A percentile compares a stretch with the other conserved stretches of the same genome.
Conservation (phyloP, 2,329 filamentous ascomycete genomes). For the Alternaria sp. region DNA sequence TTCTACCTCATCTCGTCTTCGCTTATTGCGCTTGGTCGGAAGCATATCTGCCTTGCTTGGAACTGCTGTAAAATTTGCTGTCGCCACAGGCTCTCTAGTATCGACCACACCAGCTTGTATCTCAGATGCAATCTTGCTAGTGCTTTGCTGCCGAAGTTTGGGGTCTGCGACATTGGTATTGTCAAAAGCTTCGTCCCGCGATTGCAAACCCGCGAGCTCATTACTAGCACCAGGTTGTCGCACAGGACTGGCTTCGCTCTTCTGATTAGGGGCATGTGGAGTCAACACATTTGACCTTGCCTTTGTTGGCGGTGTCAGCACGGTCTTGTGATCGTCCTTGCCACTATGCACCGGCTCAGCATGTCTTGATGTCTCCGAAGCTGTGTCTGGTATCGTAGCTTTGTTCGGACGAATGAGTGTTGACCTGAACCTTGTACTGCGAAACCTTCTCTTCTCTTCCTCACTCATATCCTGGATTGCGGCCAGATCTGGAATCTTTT, state of each 20-base stretch:
- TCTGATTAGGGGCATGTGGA: background rate
- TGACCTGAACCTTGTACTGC: background rate
- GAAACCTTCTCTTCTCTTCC: constrained; percentile 2
- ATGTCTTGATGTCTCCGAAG: background rate
- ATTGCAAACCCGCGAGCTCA: background rate
- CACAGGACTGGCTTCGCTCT: background rate
- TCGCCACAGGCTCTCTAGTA: background rate
- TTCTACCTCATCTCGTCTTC: background rate
- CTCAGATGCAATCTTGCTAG: background rate
- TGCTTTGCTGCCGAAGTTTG: background rate
- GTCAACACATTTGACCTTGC: background rate
- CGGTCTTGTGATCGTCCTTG: background rate
- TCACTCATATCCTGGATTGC: constrained; percentile 3
- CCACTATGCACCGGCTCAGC: background rate
- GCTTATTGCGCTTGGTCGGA: background rate
- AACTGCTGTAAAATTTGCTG: background rate
- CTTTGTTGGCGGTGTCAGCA: background rate
- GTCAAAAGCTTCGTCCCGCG: background rate
- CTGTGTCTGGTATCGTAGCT: background rate
- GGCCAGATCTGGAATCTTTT: background rate
- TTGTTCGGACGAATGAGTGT: background rate
- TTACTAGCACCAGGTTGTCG: background rate
- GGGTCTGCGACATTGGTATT: background rate
- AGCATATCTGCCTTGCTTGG: background rate
- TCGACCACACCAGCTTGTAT: background rate